Evolutionary conservation across 2,329 filamentous ascomycete species (phyloP).

Genomic region (Ophiocordyceps sinensis): DNA sequence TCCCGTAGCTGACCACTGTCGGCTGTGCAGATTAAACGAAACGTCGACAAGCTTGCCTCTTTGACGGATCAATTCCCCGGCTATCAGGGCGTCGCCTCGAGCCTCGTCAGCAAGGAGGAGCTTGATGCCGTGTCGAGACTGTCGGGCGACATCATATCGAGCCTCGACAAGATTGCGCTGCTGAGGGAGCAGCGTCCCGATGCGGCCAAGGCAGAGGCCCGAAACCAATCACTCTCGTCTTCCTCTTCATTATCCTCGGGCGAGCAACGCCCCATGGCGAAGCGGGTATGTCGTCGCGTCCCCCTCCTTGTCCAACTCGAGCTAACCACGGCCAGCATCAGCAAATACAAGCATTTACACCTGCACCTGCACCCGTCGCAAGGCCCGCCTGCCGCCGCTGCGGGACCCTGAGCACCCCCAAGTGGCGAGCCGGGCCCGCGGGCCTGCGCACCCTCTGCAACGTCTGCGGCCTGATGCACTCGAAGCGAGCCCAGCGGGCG

Average conservation of each 20-base stretch:
- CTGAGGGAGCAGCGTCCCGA: background rate
- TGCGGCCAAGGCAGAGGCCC: background rate
- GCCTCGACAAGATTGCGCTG: background rate
- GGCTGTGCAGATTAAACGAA: background rate
- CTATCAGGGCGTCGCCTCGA: background rate
- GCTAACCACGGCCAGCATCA: no score
- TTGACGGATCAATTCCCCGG: background rate
- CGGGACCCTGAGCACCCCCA: background rate
- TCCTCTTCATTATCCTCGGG: background rate
- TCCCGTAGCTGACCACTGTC: background rate
- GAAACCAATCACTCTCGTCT: background rate
- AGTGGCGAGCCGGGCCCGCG: background rate
- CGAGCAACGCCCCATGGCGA: background rate
- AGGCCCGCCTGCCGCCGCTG: background rate
- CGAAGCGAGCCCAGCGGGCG: background rate
- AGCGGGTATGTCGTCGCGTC: background rate
- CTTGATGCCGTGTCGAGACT: background rate
- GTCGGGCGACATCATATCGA: background rate
- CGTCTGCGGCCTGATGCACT: background rate
- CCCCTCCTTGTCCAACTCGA: no score
- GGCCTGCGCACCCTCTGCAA: background rate
- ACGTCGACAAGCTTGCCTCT: background rate
- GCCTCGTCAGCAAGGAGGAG: background rate
- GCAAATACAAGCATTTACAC: background rate
- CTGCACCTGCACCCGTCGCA: background rate